phyloP scores from a whole-genome alignment of 23 red algal genomes.

The Chondrus crispus region DNA sequence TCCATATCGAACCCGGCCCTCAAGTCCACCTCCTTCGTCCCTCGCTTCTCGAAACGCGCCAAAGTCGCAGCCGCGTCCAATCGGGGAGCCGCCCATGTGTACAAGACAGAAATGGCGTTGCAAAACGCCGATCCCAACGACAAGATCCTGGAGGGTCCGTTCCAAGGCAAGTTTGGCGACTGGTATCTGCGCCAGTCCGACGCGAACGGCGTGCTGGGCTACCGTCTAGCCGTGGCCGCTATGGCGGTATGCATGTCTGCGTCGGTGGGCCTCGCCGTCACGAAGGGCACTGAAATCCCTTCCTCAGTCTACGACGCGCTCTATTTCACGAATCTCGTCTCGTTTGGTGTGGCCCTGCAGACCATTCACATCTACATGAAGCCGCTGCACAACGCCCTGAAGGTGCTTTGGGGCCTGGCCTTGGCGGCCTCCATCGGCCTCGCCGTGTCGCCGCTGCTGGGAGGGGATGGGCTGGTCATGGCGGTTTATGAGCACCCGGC shows the following conservation, averaged over 20 bases:
- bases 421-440: background rate
- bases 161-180: conserved; percentile 65
- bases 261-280: conserved; percentile 1
- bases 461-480: conserved; percentile 10
- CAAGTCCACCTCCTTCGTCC: no score
- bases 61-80: no score
- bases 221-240: conserved; percentile 53
- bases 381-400: conserved; percentile 69
- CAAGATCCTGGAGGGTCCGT: conserved; percentile 76
- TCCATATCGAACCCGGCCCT: no score
- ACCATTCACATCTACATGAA: conserved; percentile 95
- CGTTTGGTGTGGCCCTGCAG: conserved; percentile 64
- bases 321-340: conserved; percentile 1
- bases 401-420: conserved; percentile 57
- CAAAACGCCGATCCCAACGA: no score
- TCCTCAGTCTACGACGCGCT: conserved; percentile 34
- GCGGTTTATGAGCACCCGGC: conserved; percentile 15
- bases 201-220: conserved; percentile 70
- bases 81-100: no score
- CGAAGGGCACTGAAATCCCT: background rate
- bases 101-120: no score
- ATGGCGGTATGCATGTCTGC: background rate
- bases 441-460: background rate
- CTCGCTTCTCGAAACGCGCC: no score
- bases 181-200: conserved; percentile 87